Base-by-base conservation (phyloP, 768 basidiomycete species). In the Zangia roseola region DNA sequence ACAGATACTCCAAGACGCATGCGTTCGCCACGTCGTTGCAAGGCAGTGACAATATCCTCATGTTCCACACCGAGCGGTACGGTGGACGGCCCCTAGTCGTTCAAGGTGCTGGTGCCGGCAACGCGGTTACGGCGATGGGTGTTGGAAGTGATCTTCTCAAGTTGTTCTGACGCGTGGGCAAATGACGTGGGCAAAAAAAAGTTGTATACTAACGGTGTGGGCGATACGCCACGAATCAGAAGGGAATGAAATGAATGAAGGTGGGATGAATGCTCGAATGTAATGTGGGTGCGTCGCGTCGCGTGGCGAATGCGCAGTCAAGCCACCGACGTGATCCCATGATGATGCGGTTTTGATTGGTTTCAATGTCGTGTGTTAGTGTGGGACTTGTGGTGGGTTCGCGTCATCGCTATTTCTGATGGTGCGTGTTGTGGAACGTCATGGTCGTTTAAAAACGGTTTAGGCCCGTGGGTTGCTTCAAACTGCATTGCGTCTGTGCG, bases 61-160 rank as follows among this genome's bases (percentile, higher is more conserved):
- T 97, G 76, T 97, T 98, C 81, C 88, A 92, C 64, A 97, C 95
- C 0, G 84, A 89, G 61, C 78, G 97, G 35, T 99, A 99, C 63
- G 84, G 86, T 3, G 79, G 85, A 8, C 73, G 93, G 35, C 95
- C 97, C 2, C 73, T 99, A 47, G 91, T 98, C 52, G 79, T 99
- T 28, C 95, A 97, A 62, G 97, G 97, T 42, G 86, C 94, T 1
- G 97, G 97, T 3, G 97, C 97, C 0, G 97, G 97, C n/a, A 93
- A 93, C 1, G 93, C 88, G 21, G 95, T 98, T 13, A 99, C 97
- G 26, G 97, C 97, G 0, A 98, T 98, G 92, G 97, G 97, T 8
- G 94, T 97, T 14, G 77, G 95, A 56, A 84, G 88, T 40, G 95
- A 98, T 63, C 69, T 94, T 45, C 68, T 97, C 63, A 88, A 72